Evolutionary conservation across 306 rosid genomes (phyloP).

Genomic region (Cucurbita ficifolia): DNA sequence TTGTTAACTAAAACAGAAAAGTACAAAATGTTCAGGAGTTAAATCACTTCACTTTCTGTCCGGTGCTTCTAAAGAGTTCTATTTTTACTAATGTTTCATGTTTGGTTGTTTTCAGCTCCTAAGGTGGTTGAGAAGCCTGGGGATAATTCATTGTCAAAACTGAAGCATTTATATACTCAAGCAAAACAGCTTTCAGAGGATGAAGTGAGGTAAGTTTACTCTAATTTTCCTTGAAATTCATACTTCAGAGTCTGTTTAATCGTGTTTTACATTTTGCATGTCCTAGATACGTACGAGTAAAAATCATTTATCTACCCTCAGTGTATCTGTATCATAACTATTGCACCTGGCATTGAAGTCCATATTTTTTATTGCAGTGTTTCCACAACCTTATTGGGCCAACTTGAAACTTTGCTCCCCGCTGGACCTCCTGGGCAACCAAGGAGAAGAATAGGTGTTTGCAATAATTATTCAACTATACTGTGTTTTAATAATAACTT

Average conservation of each 20-base stretch:
- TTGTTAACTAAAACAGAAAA: background rate
- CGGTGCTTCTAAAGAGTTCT: background rate
- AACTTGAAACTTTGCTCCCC: constrained; percentile 68
- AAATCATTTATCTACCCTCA: background rate
- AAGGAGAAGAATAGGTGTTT: constrained; percentile 75
- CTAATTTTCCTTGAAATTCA: constrained; percentile 11
- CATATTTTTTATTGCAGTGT: constrained; percentile 42
- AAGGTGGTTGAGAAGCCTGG: constrained; percentile 97
- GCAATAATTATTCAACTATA: constrained; percentile 1
- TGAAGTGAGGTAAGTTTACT: constrained; percentile 46
- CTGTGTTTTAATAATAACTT: background rate
- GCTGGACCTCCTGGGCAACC: constrained; percentile 66
- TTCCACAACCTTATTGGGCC: constrained; percentile 36
- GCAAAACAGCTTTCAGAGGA: constrained; percentile 77
- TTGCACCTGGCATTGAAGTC: background rate
- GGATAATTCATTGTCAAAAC: constrained; percentile 56
- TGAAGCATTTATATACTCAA: constrained; percentile 48
- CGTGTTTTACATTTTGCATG: background rate
- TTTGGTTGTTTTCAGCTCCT: constrained; percentile 45
- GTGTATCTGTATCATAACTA: background rate
- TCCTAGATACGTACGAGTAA: background rate
- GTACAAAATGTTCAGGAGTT: background rate
- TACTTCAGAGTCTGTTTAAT: background rate
- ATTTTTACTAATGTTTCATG: background rate
- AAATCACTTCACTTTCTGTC: background rate